Evolutionary conservation across 1,284 basidiomycete species (phyloP).

Genomic region (Kwoniella shivajii): DNA sequence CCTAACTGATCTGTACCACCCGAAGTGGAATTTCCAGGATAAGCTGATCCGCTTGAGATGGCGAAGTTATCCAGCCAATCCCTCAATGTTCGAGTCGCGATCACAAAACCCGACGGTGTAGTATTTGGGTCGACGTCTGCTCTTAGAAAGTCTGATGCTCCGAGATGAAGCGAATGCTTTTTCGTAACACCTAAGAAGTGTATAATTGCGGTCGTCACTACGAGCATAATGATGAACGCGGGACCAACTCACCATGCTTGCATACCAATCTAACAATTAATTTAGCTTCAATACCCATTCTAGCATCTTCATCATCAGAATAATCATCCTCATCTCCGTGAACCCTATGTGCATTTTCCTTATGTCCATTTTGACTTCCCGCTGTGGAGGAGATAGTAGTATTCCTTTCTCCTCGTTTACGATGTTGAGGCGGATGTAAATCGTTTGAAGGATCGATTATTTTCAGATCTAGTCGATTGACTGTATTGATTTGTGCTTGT

Average conservation of each 20-base stretch:
- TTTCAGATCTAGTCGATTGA: constrained; percentile 46
- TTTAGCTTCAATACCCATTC: constrained; percentile 25
- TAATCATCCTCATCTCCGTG: constrained; percentile 29
- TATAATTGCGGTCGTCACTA: no score
- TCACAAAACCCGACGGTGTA: constrained; percentile 44
- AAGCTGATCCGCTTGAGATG: constrained; percentile 18
- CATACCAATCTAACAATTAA: constrained; percentile 49
- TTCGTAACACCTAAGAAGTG: constrained; percentile 52
- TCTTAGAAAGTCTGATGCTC: constrained; percentile 44
- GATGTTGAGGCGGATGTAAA: constrained; percentile 14
- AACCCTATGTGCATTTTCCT: constrained; percentile 9
- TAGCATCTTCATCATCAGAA: constrained; percentile 28
- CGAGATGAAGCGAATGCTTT: constrained; percentile 51
- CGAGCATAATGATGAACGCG: not conserved
- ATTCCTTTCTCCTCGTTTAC: constrained; percentile 5
- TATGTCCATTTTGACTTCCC: constrained; percentile 10
- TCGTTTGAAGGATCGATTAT: constrained; percentile 44
- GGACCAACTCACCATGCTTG: constrained; percentile 44
- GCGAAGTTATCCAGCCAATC: constrained; percentile 54
- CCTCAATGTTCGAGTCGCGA: constrained; percentile 43
- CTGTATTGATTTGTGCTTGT: constrained; percentile 36
- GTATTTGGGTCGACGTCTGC: constrained; percentile 48
- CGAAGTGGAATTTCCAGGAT: constrained; percentile 10
- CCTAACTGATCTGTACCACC: constrained; percentile 45
- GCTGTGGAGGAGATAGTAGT: not conserved